Conservation (phyloP, 495 filamentous ascomycete species). For the Penicillium paxilli region DNA sequence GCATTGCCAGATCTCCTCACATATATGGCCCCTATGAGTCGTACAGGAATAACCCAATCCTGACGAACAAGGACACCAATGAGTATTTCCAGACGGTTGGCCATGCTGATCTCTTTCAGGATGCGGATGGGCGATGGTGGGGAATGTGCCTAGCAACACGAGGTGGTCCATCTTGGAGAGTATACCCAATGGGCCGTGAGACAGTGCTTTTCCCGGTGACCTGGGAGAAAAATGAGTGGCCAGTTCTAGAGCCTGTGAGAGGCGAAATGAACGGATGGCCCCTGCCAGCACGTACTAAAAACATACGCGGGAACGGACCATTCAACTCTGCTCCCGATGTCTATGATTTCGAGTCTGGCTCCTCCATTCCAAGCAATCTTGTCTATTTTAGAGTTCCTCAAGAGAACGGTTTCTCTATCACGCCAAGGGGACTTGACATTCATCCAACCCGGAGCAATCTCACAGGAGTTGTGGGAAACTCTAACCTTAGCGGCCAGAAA, state of each 20-base stretch:
- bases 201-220: constrained; percentile 54
- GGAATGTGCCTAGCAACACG: constrained; percentile 48
- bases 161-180: constrained; percentile 21
- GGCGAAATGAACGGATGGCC: constrained; percentile 16
- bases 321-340: constrained; percentile 16
- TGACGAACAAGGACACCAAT: constrained; percentile 15
- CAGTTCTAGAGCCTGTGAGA: constrained; percentile 25
- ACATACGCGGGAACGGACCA: constrained; percentile 1
- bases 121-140: constrained; percentile 52
- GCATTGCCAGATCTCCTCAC: constrained; percentile 51
- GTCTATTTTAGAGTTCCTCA: constrained; percentile 15
- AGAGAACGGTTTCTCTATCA: constrained; percentile 9
- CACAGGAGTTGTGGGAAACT: background rate
- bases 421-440: constrained; percentile 14
- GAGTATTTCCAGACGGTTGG: constrained; percentile 27
- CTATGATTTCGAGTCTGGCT: constrained; percentile 15
- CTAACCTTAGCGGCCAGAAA: background rate
- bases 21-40: constrained; percentile 54
- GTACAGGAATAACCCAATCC: constrained; percentile 27
- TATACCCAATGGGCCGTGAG: constrained; percentile 60
- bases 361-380: constrained; percentile 15
- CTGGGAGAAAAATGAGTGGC: constrained; percentile 39
- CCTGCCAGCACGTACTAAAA: constrained; percentile 6
- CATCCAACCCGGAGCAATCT: constrained; percentile 11
- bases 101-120: constrained; percentile 37